Evolutionary conservation across 139 green algal species (phyloP).

Genomic region (Coccomyxa sp.): DNA sequence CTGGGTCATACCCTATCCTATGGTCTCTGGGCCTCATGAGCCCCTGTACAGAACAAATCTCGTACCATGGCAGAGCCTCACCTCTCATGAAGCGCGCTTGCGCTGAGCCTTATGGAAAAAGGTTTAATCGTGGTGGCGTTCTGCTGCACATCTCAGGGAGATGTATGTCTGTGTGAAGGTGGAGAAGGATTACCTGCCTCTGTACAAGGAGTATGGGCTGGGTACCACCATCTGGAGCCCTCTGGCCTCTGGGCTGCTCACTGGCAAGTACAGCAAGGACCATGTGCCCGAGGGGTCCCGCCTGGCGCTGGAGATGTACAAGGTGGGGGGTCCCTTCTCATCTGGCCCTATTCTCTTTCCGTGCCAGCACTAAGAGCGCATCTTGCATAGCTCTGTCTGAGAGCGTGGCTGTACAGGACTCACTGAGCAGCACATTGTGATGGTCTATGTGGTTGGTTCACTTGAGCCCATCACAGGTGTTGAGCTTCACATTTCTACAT

Average conservation of each 20-base stretch:
- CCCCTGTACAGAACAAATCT: not conserved
- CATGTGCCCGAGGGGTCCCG: conserved; percentile 57
- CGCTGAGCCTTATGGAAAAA: too few relatives aligned
- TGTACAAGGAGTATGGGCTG: conserved; percentile 61
- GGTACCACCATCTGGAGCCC: conserved; percentile 80
- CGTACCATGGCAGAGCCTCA: not conserved
- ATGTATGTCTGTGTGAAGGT: conserved; percentile 26
- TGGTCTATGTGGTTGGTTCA: too few relatives aligned
- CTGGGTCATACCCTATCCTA: too few relatives aligned
- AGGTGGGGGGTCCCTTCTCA: conserved; percentile 35
- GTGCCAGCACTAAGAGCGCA: not conserved
- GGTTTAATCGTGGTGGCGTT: not conserved
- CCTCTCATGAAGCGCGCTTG: too few relatives aligned
- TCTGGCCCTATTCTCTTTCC: not conserved
- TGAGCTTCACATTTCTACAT: too few relatives aligned
- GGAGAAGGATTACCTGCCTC: conserved; percentile 57
- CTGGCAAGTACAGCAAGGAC: conserved; percentile 76
- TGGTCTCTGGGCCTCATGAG: too few relatives aligned
- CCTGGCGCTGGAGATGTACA: conserved; percentile 62
- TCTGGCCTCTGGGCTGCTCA: conserved; percentile 75
- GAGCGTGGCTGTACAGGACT: not conserved
- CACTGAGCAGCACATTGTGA: conserved; percentile 7
- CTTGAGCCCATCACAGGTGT: too few relatives aligned
- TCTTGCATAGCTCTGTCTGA: not conserved
- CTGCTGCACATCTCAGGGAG: not conserved